Conservation (phyloP, 108 stramenopile genomes). For the Nitzschia inconspicua region DNA sequence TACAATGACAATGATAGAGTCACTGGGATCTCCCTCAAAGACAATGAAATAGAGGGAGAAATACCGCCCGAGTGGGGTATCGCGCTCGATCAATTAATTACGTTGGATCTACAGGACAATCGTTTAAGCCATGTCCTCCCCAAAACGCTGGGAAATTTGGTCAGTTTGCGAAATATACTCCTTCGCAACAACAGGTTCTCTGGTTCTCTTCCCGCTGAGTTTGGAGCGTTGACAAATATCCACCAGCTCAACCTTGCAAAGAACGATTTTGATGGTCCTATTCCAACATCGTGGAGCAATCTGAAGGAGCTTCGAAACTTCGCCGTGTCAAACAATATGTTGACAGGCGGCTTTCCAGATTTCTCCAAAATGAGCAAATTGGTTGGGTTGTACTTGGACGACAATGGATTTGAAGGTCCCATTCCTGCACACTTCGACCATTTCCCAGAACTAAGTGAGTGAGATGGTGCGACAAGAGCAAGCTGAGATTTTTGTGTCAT, state of each 20-base stretch:
- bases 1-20: conserved; percentile 21
- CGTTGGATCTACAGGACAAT: conserved; percentile 17
- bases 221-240: not conserved
- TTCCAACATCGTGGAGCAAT: conserved; percentile 20
- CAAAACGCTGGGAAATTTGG: not conserved
- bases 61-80: conserved; percentile 20
- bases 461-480: not conserved
- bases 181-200: conserved; percentile 13
- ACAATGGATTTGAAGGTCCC: conserved; percentile 26
- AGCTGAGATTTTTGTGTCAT: not conserved
- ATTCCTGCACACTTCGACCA: conserved; percentile 23
- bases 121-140: conserved; percentile 10
- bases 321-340: conserved; percentile 25
- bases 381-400: conserved; percentile 9
- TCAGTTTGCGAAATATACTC: conserved; percentile 13
- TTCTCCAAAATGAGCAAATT: conserved; percentile 6
- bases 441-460: conserved; percentile 37
- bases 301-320: conserved; percentile 26
- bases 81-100: not conserved
- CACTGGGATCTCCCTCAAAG: conserved; percentile 7
- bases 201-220: conserved; percentile 12
- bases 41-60: conserved; percentile 19
- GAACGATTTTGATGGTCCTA: conserved; percentile 22
- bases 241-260: conserved; percentile 10
- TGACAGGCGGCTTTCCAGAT: conserved; percentile 35